phyloP scores from a whole-genome alignment of 1,284 basidiomycete genomes.

The Malassezia brasiliensis region DNA sequence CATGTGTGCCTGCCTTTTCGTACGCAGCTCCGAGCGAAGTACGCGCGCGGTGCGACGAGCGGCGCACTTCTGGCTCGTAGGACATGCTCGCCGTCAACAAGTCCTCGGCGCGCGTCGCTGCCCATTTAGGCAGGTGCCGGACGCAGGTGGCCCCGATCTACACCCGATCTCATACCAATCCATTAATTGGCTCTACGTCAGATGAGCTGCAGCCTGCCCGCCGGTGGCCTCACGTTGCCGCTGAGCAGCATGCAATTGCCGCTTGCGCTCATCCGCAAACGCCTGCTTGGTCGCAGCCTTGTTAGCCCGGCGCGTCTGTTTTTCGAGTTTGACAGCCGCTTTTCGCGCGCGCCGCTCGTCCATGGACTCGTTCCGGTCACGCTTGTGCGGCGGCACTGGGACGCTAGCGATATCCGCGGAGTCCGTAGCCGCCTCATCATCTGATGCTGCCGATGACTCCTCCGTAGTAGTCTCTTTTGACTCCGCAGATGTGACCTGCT shows the following conservation, averaged over 20 bases:
- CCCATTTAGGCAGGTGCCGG: too few species aligned
- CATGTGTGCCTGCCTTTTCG: too few species aligned
- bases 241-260: conserved; percentile 27
- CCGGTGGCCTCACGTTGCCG: conserved; percentile 27
- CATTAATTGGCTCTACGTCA: conserved; percentile 10
- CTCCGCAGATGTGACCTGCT: too few species aligned
- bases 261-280: conserved; percentile 32
- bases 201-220: conserved; percentile 23
- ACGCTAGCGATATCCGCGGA: too few species aligned
- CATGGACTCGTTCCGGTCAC: conserved; percentile 57
- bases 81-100: not conserved
- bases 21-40: too few species aligned
- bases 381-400: conserved; percentile 2
- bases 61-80: not conserved
- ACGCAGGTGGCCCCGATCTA: not conserved
- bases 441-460: too few species aligned
- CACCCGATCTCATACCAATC: not conserved
- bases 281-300: conserved; percentile 33
- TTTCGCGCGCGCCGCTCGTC: conserved; percentile 84
- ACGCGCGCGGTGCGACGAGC: not conserved
- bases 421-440: too few species aligned
- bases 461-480: too few species aligned
- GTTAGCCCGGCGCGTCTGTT: conserved; percentile 29
- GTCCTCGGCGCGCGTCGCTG: too few species aligned
- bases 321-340: conserved; percentile 63